Evolutionary conservation across 2,329 filamentous ascomycete genomes (phyloP).

Genomic region (Paecilomyces sp.): DNA sequence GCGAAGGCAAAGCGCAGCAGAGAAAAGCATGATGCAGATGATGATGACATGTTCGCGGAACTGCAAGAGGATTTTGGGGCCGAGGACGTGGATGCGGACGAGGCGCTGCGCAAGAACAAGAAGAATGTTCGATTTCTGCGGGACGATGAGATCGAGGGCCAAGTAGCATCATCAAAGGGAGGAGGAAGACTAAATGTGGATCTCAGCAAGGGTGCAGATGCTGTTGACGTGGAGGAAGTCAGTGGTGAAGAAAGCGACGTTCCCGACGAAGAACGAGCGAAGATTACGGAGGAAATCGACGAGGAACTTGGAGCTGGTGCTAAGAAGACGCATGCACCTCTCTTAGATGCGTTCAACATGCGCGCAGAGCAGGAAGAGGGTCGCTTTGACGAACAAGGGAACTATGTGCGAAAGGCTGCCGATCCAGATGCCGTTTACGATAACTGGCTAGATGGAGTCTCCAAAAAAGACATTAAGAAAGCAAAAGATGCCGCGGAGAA

Average conservation of each 20-base stretch:
- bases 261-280: slow-evolving; percentile 62
- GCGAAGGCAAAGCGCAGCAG: slow-evolving; percentile 41
- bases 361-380: slow-evolving; percentile 85
- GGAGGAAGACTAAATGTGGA: slow-evolving; percentile 59
- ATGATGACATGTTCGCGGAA: slow-evolving; percentile 78
- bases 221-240: slow-evolving; percentile 58
- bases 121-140: slow-evolving; percentile 56
- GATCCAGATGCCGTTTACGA: slow-evolving; percentile 91
- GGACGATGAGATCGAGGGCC: slow-evolving; percentile 65
- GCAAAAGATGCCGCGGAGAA: slow-evolving; percentile 83
- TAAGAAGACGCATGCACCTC: slow-evolving; percentile 86
- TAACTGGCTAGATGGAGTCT: slow-evolving; percentile 83
- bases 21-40: slow-evolving; percentile 31
- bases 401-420: slow-evolving; percentile 80
- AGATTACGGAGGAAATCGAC: slow-evolving; percentile 69
- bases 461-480: slow-evolving; percentile 85
- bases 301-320: slow-evolving; percentile 85
- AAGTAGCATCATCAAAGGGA: slow-evolving; percentile 65
- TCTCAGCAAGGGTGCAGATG: slow-evolving; percentile 43
- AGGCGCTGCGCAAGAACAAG: slow-evolving; percentile 51
- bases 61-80: slow-evolving; percentile 53
- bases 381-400: slow-evolving; percentile 81
- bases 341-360: slow-evolving; percentile 96
- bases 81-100: slow-evolving; percentile 46
- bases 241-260: slow-evolving; percentile 49